These are phyloP conservation scores for Lasiodiplodia theobromae DNA, from an alignment of 2,329 filamentous ascomycete species.

Conservation along the genomic window DNA sequence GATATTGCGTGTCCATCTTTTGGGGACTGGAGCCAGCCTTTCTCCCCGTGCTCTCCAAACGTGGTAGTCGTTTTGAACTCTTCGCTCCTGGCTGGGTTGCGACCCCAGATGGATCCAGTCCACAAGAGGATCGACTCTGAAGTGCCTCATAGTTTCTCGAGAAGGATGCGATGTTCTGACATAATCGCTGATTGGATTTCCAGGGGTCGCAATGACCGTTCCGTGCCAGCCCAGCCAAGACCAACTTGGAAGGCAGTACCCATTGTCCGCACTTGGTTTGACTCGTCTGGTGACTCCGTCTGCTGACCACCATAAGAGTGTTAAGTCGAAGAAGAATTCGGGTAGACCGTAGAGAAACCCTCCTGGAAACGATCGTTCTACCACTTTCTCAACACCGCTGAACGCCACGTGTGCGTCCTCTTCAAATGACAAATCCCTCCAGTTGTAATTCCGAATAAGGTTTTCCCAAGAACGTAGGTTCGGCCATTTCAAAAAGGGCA, in stretches of 20 bases:
- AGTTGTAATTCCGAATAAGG: not conserved
- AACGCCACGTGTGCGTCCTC: not conserved
- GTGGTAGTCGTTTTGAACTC: not conserved
- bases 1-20: not conserved
- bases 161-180: too few relatives aligned
- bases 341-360: not conserved
- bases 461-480: not conserved
- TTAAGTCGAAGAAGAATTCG: not conserved
- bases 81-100: not conserved
- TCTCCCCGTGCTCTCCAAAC: not conserved
- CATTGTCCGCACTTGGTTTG: not conserved
- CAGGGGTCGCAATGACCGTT: too few relatives aligned
- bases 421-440: not conserved
- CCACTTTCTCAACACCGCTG: not conserved
- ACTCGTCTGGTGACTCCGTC: too few relatives aligned
- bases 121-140: not conserved
- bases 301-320: not conserved
- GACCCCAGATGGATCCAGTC: not conserved
- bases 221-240: not conserved
- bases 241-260: not conserved
- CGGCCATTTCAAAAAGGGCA: not conserved
- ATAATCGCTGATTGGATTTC: too few relatives aligned
- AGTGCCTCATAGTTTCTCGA: too few relatives aligned
- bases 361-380: not conserved
- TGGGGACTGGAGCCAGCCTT: rapidly evolving